These are phyloP conservation scores for Eucalyptus decipiens DNA, from an alignment of 345 rosid species.

Conservation along the genomic window DNA sequence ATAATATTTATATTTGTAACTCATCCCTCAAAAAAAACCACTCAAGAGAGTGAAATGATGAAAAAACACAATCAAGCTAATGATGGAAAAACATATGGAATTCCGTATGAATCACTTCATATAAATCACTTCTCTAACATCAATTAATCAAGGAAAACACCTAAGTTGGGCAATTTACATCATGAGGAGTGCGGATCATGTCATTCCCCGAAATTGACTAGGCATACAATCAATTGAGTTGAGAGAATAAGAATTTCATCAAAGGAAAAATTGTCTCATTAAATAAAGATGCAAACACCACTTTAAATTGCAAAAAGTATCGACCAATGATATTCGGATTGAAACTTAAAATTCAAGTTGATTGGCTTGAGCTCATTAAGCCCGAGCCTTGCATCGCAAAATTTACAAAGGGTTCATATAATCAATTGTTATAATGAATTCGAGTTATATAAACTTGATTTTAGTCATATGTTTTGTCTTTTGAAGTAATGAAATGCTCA, in stretches of 20 bases:
- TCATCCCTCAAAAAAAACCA: accelerated
- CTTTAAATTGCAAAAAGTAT: background rate
- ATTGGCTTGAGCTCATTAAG: background rate
- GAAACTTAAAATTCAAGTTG: accelerated
- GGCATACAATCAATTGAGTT: accelerated
- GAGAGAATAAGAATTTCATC: no score
- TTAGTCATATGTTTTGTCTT: background rate
- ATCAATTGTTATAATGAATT: background rate
- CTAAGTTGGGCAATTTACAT: no score
- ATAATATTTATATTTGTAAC: no score
- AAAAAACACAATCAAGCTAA: accelerated
- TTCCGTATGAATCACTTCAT: no score
- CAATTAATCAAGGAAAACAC: no score
- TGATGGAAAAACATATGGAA: no score
- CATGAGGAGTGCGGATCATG: no score
- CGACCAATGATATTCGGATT: background rate
- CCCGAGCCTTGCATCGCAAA: background rate
- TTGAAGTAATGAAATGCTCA: background rate
- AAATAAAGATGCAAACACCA: background rate
- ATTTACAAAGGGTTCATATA: accelerated
- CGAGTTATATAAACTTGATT: background rate
- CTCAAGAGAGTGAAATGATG: accelerated
- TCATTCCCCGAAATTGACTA: no score
- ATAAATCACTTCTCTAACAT: no score
- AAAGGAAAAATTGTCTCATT: no score